Evolutionary conservation across 805 yeast species (phyloP).

Genomic region (Candida nitratophila): DNA sequence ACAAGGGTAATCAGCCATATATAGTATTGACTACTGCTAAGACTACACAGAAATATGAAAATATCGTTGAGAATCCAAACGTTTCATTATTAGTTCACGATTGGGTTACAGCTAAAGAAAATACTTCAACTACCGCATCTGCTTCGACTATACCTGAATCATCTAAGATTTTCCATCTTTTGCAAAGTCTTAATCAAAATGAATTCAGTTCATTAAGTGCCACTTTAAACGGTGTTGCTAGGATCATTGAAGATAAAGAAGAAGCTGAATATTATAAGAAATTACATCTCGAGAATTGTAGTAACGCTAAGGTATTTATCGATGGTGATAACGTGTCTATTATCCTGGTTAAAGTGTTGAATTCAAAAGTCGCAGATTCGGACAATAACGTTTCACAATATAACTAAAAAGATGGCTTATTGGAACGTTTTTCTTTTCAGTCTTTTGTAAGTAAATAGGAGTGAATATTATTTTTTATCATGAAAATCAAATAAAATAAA

Average conservation of each 20-base stretch:
- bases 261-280: slow-evolving; percentile 56
- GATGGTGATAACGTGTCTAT: slow-evolving; percentile 58
- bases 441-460: neutral
- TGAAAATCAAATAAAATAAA: no score
- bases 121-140: slow-evolving; percentile 18
- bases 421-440: no score
- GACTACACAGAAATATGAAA: slow-evolving; percentile 66
- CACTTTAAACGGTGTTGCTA: slow-evolving; percentile 69
- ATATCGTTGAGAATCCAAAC: slow-evolving; percentile 61
- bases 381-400: slow-evolving; percentile 47
- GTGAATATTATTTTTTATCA: no score
- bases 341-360: slow-evolving; percentile 54
- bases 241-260: slow-evolving; percentile 39
- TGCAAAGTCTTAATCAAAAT: slow-evolving; percentile 71
- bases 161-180: slow-evolving; percentile 46
- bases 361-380: slow-evolving; percentile 75
- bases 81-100: slow-evolving; percentile 87
- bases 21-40: slow-evolving; percentile 69
- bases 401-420: slow-evolving; percentile 2
- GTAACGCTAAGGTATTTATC: slow-evolving; percentile 65
- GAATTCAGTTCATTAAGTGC: slow-evolving; percentile 78
- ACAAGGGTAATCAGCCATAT: slow-evolving; percentile 31
- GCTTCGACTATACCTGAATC: slow-evolving; percentile 16
- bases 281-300: slow-evolving; percentile 53
- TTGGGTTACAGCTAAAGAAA: slow-evolving; percentile 63